Evolutionary conservation across 306 rosid genomes (phyloP).

Genomic region (Vicia villosa): DNA sequence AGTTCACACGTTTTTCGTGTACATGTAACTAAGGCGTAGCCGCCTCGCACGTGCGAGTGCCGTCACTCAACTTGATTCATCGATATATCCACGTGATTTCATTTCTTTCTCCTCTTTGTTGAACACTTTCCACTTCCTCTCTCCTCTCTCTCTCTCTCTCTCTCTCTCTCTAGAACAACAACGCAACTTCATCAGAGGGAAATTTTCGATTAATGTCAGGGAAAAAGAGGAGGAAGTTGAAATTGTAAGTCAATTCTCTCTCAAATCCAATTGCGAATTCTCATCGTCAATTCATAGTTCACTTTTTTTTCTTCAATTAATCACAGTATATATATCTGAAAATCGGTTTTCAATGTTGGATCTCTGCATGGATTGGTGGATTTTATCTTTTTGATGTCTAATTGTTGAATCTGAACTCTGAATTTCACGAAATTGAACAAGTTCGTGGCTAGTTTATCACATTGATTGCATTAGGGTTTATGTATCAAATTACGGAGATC

Average conservation of each 20-base stretch:
- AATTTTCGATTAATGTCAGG: conserved; percentile 51
- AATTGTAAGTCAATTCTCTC: conserved; percentile 54
- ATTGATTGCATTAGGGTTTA: conserved; percentile 42
- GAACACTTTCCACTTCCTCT: background rate
- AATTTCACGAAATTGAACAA: conserved; percentile 9
- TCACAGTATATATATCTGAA: background rate
- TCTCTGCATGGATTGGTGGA: conserved; percentile 26
- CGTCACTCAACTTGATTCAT: conserved; percentile 16
- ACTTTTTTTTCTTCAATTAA: background rate
- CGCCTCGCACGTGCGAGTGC: conserved; percentile 44
- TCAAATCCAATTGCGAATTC: background rate
- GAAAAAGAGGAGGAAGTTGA: conserved; percentile 60
- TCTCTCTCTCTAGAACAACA: conserved; percentile 23
- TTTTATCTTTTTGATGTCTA: background rate
- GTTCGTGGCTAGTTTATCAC: background rate
- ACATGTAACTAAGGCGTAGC: conserved; percentile 4
- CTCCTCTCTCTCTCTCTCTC: background rate
- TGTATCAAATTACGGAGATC: conserved; percentile 23
- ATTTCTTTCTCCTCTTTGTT: conserved; percentile 1
- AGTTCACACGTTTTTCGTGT: conserved; percentile 24
- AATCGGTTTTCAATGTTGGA: conserved; percentile 32
- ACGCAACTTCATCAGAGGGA: background rate
- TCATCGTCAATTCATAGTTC: background rate
- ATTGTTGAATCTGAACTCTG: conserved; percentile 29
- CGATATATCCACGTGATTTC: conserved; percentile 21